Base-by-base conservation (phyloP, 2,329 filamentous ascomycete genomes). In the Pseudocercospora ulei region DNA sequence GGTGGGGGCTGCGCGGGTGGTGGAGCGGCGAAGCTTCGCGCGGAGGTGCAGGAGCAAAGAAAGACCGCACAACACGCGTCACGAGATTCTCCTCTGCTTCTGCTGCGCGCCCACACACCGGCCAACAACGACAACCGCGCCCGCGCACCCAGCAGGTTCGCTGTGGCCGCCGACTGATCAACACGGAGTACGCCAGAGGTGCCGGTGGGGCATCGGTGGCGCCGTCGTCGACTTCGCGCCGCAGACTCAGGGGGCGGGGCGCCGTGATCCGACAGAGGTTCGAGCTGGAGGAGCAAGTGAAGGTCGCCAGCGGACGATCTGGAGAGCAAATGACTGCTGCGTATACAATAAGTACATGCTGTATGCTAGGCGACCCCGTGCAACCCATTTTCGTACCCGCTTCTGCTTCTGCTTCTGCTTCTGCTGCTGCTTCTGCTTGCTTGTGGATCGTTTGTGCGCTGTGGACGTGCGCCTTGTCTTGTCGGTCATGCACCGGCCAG, bases 1-100 rank as follows among this genome's bases (percentile, higher is more conserved):
- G 47, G 35, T 46, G 39, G 50, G 38, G 44, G 42, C 38, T 51
- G 12, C 13, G 12, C 25, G 46, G 51, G 36, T 41, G 50, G 45
- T 48, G 47, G 51, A 46, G 51, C 52, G 46, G 41, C 48, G 43
- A 34, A 39, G 37, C 17, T 24, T 35, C 29, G 18, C 25, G 27
- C 39, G 40, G 30, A 23, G 18, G 18, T 31, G 30, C 38, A 36
- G 29, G 41, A 35, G 39, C 24, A 41, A 22, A 30, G 27, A 26
- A 28, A 28, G n/a, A n/a, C 18, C 20, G 14, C 28, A 17, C 30
- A 9, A 33, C 17, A 30, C 43, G 38, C 35, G 41, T 47, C 34
- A 46, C 43, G 35, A 34, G 33, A n/a, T n/a, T n/a, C n/a, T n/a
- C n/a, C n/a, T n/a, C n/a, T n/a, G n/a, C n/a, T n/a, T n/a, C n/a